phyloP scores from a whole-genome alignment of 2,329 filamentous ascomycete species.

The Epichloe festucae region DNA sequence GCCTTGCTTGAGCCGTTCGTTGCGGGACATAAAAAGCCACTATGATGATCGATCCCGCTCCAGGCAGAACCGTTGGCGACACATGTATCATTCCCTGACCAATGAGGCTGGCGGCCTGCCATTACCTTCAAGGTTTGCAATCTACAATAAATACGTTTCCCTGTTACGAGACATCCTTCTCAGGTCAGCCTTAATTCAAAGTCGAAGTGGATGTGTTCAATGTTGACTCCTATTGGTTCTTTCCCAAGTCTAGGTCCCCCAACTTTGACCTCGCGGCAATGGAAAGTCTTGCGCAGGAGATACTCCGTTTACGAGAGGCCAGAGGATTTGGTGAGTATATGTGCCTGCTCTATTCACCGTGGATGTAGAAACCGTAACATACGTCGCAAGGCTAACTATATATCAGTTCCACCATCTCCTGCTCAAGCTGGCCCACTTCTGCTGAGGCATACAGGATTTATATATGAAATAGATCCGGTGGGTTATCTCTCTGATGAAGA shows the following conservation, averaged over 20 bases:
- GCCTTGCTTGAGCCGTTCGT: conserved; percentile 38
- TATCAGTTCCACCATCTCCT: conserved; percentile 16
- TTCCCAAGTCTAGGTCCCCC: conserved; percentile 19
- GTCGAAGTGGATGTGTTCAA: neutral
- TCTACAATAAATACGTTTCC: conserved; percentile 42
- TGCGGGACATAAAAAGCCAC: conserved; percentile 38
- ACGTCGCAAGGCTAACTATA: neutral
- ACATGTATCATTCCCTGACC: conserved; percentile 44
- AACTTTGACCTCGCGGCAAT: conserved; percentile 43
- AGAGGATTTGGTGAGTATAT: conserved; percentile 35
- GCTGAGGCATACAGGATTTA: conserved; percentile 17
- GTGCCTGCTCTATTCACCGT: neutral
- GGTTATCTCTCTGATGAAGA: conserved; percentile 4
- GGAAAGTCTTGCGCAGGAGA: conserved; percentile 33
- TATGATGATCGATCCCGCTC: conserved; percentile 36
- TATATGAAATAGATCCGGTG: conserved; percentile 11
- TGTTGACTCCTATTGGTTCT: conserved; percentile 8
- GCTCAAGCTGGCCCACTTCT: conserved; percentile 21
- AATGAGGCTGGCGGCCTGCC: conserved; percentile 37
- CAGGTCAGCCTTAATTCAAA: conserved; percentile 23
- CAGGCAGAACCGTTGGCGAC: conserved; percentile 40
- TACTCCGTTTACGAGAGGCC: conserved; percentile 39
- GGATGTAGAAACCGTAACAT: no score
- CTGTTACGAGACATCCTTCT: conserved; percentile 37
- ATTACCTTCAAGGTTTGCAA: conserved; percentile 38